These are phyloP conservation scores for Basipetospora chlamydospora DNA, from an alignment of 2,329 filamentous ascomycete species.

Conservation along the genomic window DNA sequence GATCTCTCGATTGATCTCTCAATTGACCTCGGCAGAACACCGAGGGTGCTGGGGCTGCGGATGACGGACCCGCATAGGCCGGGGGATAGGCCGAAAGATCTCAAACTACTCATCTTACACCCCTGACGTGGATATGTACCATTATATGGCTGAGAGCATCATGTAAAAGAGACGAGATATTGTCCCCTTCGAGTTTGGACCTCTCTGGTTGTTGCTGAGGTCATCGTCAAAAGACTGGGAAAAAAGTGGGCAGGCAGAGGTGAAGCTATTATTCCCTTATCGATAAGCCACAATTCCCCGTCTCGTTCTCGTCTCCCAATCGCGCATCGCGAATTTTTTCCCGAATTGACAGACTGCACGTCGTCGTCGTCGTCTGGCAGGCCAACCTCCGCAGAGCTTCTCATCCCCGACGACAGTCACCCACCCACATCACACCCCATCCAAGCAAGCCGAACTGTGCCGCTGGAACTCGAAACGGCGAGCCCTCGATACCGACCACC, in stretches of 20 bases:
- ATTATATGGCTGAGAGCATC: not conserved
- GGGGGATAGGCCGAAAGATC: not conserved
- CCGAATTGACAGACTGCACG: too few relatives aligned
- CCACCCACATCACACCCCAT: not conserved
- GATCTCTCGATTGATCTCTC: not conserved
- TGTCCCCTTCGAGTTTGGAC: too few relatives aligned
- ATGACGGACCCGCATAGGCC: too few relatives aligned
- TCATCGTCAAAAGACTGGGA: too few relatives aligned
- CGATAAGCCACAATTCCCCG: slow-evolving; percentile 1
- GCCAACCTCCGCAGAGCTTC: too few relatives aligned
- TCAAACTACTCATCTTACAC: slow-evolving; percentile 1
- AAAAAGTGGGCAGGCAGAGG: not conserved
- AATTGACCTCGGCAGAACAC: not conserved
- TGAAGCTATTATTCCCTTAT: not conserved
- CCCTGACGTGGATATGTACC: not conserved
- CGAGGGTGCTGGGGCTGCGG: not conserved
- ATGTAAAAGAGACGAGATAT: too few relatives aligned
- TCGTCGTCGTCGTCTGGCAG: too few relatives aligned
- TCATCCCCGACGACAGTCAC: slow-evolving; percentile 1
- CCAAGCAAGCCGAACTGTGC: too few relatives aligned
- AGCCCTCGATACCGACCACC: too few relatives aligned
- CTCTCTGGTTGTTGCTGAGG: too few relatives aligned
- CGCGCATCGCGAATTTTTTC: slow-evolving; percentile 4
- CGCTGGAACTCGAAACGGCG: too few relatives aligned
- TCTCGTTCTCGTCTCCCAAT: not conserved